Base-by-base conservation (phyloP, 108 stramenopile genomes). In the Chaetoceros muelleri region DNA sequence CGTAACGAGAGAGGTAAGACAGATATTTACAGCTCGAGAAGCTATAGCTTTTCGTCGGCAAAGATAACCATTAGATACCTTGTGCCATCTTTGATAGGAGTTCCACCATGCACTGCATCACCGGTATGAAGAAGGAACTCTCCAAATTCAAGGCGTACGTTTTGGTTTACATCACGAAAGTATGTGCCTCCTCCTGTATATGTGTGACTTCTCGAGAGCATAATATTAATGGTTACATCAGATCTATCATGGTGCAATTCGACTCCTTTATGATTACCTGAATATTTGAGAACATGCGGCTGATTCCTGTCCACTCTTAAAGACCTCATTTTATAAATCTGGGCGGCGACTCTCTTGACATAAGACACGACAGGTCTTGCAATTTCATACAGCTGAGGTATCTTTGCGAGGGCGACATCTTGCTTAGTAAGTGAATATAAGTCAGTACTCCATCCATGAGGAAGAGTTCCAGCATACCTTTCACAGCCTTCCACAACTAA, bases 101-200 rank as follows among this genome's bases (percentile, higher is more conserved):
- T 65, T 13, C 87, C 87, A 23, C 71, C 76, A 54, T 88, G 87
- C 0, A 88, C 77, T 34, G 82, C 40, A 1, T 55, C 62, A 20
- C 87, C 87, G 21, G 84, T 84, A 67, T 90, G 87, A 46, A 90
- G 56, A 23, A 90, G 19, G 24, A 84, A 76, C 57, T 89, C 87
- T 1, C 87, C 87, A 20, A 69, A 62, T 49, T 85, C 75, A 46
- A 89, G 60, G 19, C 61, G 61, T 8, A 89, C 67, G 17, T 75
- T 65, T 46, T 47, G 21, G 44, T 74, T 46, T 16, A 67, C 75
- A 46, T 79, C 81, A 10, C 76, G 81, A 53, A 79, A 71, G 56
- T 58, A 80, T 0, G 82, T 83, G 0, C 85, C 87, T 21, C 87
- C 87, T 45, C 87, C 87, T 8, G 31, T 54, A 55, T 85, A 88